Evolutionary conservation across 176 grass and related monocot genomes (phyloP).

Genomic region (Oryza longistaminata): DNA sequence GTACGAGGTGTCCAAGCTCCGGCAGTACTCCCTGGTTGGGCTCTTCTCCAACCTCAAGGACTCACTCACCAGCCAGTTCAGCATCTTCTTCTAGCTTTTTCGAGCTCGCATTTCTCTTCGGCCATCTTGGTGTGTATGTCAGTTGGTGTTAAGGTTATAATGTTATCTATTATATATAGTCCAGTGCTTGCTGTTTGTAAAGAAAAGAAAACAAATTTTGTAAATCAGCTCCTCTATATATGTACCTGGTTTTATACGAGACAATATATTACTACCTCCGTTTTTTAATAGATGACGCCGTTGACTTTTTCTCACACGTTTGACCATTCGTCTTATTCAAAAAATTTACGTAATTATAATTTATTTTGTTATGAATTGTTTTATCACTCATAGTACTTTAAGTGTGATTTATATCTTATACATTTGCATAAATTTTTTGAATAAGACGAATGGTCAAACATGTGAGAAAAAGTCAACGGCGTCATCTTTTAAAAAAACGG

Average conservation of each 20-base stretch:
- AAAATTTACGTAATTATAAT: no score
- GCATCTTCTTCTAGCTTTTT: conserved; percentile 54
- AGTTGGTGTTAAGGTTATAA: not conserved
- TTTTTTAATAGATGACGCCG: no score
- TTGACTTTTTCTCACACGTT: no score
- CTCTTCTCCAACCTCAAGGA: conserved; percentile 81
- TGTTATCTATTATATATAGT: not conserved
- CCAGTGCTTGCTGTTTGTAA: not conserved
- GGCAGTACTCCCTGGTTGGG: conserved; percentile 77
- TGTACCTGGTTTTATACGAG: not conserved
- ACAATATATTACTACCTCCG: no score
- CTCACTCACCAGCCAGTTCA: conserved; percentile 63
- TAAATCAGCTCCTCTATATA: not conserved
- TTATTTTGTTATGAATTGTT: no score
- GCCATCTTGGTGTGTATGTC: not conserved
- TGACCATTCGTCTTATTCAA: no score
- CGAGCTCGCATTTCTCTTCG: not conserved
- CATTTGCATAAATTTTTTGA: no score
- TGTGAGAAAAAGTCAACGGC: no score
- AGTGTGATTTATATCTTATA: no score
- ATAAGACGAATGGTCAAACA: no score
- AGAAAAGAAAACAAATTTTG: not conserved
- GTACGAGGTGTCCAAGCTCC: conserved; percentile 91
- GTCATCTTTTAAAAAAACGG: no score
- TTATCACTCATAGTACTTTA: no score